These are phyloP conservation scores for Cucurbita ficifolia DNA, from an alignment of 306 rosid species.

Conservation along the genomic window DNA sequence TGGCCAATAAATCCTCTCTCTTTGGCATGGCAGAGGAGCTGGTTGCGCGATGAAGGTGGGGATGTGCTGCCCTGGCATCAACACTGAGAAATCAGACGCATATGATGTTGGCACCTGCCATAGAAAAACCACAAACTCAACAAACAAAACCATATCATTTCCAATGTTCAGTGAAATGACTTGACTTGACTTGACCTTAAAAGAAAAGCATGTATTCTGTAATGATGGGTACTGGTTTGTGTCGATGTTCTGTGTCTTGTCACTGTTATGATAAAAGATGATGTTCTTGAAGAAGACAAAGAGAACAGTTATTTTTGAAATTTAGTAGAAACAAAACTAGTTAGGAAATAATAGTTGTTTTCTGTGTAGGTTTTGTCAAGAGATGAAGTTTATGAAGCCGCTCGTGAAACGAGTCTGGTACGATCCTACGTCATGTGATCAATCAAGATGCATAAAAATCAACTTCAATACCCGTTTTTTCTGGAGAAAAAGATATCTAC, in stretches of 20 bases:
- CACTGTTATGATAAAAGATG: not conserved
- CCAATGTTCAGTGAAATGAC: not conserved
- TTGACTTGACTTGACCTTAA: not conserved
- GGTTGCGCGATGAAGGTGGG: constrained; percentile 80
- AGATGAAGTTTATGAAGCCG: not conserved
- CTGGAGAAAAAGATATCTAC: not conserved
- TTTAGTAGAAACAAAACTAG: not conserved
- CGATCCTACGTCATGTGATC: not conserved
- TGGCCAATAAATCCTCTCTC: constrained; percentile 69
- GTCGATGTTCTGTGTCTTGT: not conserved
- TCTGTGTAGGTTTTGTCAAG: not conserved
- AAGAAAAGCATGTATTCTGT: not conserved
- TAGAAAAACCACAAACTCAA: not conserved
- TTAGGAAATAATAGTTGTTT: not conserved
- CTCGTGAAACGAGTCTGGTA: not conserved
- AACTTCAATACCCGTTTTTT: not conserved
- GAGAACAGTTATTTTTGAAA: not conserved
- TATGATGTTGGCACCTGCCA: constrained; percentile 37
- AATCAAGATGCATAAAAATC: not conserved
- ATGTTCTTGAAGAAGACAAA: not conserved
- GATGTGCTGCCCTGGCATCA: constrained; percentile 87
- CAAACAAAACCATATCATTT: not conserved
- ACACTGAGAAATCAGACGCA: constrained; percentile 54
- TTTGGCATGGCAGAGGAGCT: constrained; percentile 69
- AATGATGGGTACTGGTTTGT: not conserved